Base-by-base conservation (phyloP, 78 protist genomes). In the Diacronema lutheri region DNA sequence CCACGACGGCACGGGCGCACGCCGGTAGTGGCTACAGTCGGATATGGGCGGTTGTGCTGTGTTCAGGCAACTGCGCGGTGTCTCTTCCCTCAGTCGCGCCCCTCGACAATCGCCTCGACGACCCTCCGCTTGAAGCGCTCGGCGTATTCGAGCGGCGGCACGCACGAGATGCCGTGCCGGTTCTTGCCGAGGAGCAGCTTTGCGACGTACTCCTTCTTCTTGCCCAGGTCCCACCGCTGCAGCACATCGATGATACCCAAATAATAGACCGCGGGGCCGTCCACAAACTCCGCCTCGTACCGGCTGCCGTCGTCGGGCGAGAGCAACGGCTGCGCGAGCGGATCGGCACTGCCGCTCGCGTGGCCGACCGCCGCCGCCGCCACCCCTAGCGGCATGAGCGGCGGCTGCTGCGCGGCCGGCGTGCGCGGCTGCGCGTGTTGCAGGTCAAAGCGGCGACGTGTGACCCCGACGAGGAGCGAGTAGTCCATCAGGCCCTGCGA, bases 401-500 rank as follows among this genome's bases (percentile, higher is more conserved):
- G n/a, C n/a, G n/a, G n/a, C n/a, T n/a, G n/a, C n/a, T n/a, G n/a
- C n/a, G n/a, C n/a, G n/a, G n/a, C n/a, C n/a, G n/a, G n/a, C n/a
- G n/a, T n/a, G n/a, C n/a, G n/a, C n/a, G n/a, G n/a, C n/a, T n/a
- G n/a, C n/a, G n/a, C n/a, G n/a, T n/a, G n/a, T n/a, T 1, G 68
- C 38, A 9, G 21, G 33, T 29, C 13, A 26, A 10, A 10, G 68
- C 68, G 33, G 13, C 31, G 11, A 41, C 60, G 29, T 1, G 35
- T 19, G 21, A 89, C 57, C 37, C 93, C 92, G 26, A 91, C 21
- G 29, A 91, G 81, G 29, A 91, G 69, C 13, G 83, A 61, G 60
- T 91, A 91, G 50, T 91, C 93, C 77, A 77, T 91, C 69, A 91
- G 25, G 44, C 79, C 9, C 40, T 13, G 0, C 21, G 56, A 6